phyloP scores from a whole-genome alignment of 1,139 yeast species.

The Meyerozyma athensensis region DNA sequence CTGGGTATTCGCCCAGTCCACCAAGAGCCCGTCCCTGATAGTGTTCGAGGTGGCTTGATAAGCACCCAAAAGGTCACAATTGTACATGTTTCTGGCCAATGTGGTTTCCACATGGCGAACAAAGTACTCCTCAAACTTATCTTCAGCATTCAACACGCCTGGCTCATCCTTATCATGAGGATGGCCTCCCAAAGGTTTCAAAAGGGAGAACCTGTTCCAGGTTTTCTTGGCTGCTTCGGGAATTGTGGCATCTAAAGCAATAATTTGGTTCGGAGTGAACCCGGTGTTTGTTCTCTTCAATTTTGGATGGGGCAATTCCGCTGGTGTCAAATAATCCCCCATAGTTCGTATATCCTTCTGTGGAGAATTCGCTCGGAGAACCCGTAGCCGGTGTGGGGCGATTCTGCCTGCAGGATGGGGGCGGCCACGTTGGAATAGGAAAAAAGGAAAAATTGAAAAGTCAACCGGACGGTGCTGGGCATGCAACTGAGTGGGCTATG shows the following conservation, averaged over 20 bases:
- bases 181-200: conserved; percentile 26
- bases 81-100: conserved; percentile 83
- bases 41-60: conserved; percentile 84
- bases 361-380: conserved; percentile 3
- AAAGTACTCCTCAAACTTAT: conserved; percentile 61
- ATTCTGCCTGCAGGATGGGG: neutral
- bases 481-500: too few relatives aligned
- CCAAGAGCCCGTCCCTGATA: conserved; percentile 71
- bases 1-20: conserved; percentile 93
- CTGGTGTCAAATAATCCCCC: conserved; percentile 42
- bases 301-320: conserved; percentile 38
- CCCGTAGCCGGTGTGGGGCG: conserved; percentile 1
- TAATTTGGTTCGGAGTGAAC: conserved; percentile 84
- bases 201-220: conserved; percentile 63
- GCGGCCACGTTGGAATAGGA: neutral
- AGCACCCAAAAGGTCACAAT: conserved; percentile 89
- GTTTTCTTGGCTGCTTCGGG: conserved; percentile 72
- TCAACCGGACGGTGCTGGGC: too few relatives aligned
- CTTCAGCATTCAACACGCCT: conserved; percentile 24
- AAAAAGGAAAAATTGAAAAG: too few relatives aligned
- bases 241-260: conserved; percentile 74
- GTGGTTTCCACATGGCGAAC: conserved; percentile 87
- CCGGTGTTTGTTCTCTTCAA: conserved; percentile 79
- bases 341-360: too few relatives aligned
- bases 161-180: conserved; percentile 19